Evolutionary conservation across 345 rosid species (phyloP).

Genomic region (rapeseed (Brassica napus)): Da-Ae NC_063441.1:20763501-20764000

Average conservation of each 20-base stretch:
- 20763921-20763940: constrained; percentile 67
- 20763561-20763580: constrained; percentile 82
- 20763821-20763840: constrained; percentile 61
- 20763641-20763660: constrained; percentile 85
- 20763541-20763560: constrained; percentile 81
- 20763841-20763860: constrained; percentile 49
- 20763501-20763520: constrained; percentile 62
- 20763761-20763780: constrained; percentile 53
- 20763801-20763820: constrained; percentile 37
- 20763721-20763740: constrained; percentile 77
- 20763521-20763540: constrained; percentile 78
- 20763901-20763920: constrained; percentile 77
- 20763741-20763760: constrained; percentile 41
- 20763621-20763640: constrained; percentile 82
- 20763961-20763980: constrained; percentile 77
- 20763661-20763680: constrained; percentile 74
- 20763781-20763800: constrained; percentile 67
- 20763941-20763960: constrained; percentile 78
- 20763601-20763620: constrained; percentile 66
- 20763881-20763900: constrained; percentile 73
- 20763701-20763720: constrained; percentile 81
- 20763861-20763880: constrained; percentile 36
- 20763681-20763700: constrained; percentile 49
- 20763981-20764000: constrained; percentile 87
- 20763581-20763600: constrained; percentile 62